Conservation (phyloP, 1,139 yeast species). For the Taphrina communis region DNA sequence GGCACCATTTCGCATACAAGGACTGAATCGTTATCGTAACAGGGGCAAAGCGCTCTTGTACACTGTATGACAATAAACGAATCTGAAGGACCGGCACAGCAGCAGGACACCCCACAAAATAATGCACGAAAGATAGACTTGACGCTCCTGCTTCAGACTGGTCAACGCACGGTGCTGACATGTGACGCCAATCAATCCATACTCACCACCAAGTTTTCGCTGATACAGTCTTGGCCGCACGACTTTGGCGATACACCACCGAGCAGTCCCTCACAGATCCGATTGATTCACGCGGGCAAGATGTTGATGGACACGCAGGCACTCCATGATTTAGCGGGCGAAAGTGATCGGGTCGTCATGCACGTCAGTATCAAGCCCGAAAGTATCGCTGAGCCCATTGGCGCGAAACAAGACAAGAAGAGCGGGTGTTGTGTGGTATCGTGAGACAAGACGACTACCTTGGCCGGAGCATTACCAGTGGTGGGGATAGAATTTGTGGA, state of each 20-base stretch:
- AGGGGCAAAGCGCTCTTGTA: neutral
- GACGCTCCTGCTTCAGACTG: slow-evolving; percentile 15
- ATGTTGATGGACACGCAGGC: slow-evolving; percentile 2
- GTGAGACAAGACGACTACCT: neutral
- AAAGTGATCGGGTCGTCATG: neutral
- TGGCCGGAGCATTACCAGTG: too few relatives aligned
- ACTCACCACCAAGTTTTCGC: neutral
- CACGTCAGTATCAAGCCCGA: slow-evolving; percentile 27
- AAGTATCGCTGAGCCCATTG: neutral
- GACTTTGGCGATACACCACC: slow-evolving; percentile 11
- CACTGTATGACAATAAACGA: neutral
- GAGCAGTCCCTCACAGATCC: neutral
- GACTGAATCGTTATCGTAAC: too few relatives aligned
- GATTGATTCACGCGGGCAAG: slow-evolving; percentile 23
- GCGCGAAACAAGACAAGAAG: slow-evolving; percentile 3
- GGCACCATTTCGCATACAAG: too few relatives aligned
- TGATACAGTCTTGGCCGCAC: slow-evolving; percentile 12
- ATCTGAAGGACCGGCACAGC: too few relatives aligned
- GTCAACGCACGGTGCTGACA: neutral
- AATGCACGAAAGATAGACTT: neutral
- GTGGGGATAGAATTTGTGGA: too few relatives aligned
- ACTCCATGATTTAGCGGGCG: neutral
- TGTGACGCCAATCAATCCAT: neutral
- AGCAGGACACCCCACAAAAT: slow-evolving; percentile 1
- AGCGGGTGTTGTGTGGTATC: slow-evolving; percentile 12